phyloP scores from a whole-genome alignment of 163 green algal species.

The Volvox carteri region DNA sequence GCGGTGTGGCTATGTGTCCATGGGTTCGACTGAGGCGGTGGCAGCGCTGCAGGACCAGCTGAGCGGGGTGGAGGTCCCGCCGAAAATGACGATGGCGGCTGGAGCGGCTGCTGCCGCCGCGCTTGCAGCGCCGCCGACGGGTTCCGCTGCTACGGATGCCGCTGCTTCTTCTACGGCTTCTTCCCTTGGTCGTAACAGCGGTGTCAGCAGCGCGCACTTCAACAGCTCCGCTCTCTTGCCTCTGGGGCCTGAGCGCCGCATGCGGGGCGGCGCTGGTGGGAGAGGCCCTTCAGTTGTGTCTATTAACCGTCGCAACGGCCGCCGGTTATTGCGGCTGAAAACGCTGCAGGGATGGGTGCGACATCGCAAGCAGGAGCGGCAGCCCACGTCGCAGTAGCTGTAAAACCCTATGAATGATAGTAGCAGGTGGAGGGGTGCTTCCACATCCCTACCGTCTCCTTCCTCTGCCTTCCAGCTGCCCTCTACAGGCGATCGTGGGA shows the following conservation, averaged over 20 bases:
- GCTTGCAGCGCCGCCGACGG: background rate
- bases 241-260: background rate
- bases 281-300: constrained; percentile 1
- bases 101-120: background rate
- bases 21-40: background rate
- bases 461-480: too few relatives aligned
- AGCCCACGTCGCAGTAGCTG: too few relatives aligned
- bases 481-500: too few relatives aligned
- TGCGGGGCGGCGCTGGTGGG: background rate
- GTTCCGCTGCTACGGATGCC: too few relatives aligned
- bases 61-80: background rate
- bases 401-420: too few relatives aligned
- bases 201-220: background rate
- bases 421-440: background rate
- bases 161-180: too few relatives aligned
- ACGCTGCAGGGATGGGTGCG: background rate
- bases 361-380: background rate
- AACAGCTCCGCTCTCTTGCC: background rate
- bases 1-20: constrained; percentile 37
- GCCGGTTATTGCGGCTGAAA: constrained; percentile 7
- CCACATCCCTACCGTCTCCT: too few relatives aligned
- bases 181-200: background rate
- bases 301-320: constrained; percentile 11
- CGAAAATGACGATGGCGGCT: background rate
- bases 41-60: background rate